These are phyloP conservation scores for Juglanconis oblonga DNA, from an alignment of 2,329 filamentous ascomycete species.

Conservation along the genomic window DNA sequence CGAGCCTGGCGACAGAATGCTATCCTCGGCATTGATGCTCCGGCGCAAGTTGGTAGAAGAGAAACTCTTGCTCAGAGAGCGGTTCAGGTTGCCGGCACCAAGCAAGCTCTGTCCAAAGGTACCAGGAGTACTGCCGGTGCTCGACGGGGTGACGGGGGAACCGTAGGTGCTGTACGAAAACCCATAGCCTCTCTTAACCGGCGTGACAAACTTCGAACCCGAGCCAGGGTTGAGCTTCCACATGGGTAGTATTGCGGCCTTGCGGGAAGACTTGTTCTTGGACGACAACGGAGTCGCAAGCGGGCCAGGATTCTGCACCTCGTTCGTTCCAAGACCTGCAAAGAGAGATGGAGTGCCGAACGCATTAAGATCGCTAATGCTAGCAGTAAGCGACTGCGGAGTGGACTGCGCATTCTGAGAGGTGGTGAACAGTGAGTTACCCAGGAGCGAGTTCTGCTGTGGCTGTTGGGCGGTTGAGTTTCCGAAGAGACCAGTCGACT, in stretches of 20 bases:
- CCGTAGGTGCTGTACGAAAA: conserved; percentile 93
- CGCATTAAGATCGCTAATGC: conserved; percentile 78
- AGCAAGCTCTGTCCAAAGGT: conserved; percentile 65
- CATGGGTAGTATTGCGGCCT: conserved; percentile 76
- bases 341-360: conserved; percentile 90
- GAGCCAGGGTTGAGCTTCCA: conserved; percentile 84
- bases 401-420: conserved; percentile 47
- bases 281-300: conserved; percentile 85
- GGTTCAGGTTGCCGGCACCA: conserved; percentile 61
- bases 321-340: conserved; percentile 64
- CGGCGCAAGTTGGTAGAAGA: conserved; percentile 84
- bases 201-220: conserved; percentile 75
- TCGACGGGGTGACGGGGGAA: conserved; percentile 69
- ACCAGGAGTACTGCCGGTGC: conserved; percentile 67
- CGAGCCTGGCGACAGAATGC: conserved; percentile 79
- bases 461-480: conserved; percentile 47
- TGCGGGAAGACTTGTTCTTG: conserved; percentile 70
- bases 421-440: conserved; percentile 58
- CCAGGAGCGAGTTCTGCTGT: conserved; percentile 40
- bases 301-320: conserved; percentile 73
- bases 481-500: conserved; percentile 44
- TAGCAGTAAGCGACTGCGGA: conserved; percentile 71
- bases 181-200: conserved; percentile 83
- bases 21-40: conserved; percentile 78
- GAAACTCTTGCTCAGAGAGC: conserved; percentile 79